phyloP scores from a whole-genome alignment of 768 basidiomycete species.

The Mycena haematopus region DNA sequence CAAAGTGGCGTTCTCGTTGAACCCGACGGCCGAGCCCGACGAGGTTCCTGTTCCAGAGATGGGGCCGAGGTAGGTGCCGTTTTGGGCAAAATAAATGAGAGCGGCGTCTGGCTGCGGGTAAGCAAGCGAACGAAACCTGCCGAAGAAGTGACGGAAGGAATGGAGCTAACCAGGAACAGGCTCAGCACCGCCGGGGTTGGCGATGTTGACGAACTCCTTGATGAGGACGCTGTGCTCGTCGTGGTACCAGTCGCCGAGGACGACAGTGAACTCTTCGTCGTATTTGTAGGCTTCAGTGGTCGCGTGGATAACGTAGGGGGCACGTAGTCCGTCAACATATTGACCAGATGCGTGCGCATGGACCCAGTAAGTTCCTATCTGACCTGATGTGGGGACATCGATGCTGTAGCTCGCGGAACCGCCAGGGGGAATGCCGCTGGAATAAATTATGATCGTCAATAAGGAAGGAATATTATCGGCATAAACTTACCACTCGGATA shows the following conservation, averaged over 20 bases:
- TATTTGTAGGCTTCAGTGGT: conserved; percentile 71
- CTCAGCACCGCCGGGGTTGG: conserved; percentile 85
- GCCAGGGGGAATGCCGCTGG: conserved; percentile 80
- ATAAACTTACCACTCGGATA: conserved; percentile 76
- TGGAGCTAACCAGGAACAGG: conserved; percentile 76
- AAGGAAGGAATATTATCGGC: neutral
- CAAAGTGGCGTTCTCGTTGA: conserved; percentile 87
- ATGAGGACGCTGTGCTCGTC: conserved; percentile 68
- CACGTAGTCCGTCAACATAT: conserved; percentile 92
- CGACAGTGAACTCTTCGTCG: conserved; percentile 89
- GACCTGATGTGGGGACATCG: conserved; percentile 68
- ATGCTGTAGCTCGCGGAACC: conserved; percentile 77
- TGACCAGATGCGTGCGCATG: conserved; percentile 65
- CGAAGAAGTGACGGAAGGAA: neutral
- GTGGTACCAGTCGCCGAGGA: conserved; percentile 95
- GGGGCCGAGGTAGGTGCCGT: conserved; percentile 71
- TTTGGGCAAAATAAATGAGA: conserved; percentile 84
- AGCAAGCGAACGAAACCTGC: neutral
- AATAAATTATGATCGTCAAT: neutral
- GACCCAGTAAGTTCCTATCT: conserved; percentile 85
- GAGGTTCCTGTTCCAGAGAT: conserved; percentile 55
- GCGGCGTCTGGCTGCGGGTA: conserved; percentile 61
- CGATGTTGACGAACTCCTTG: conserved; percentile 68
- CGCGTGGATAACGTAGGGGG: conserved; percentile 82
- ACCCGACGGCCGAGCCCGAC: conserved; percentile 68